phyloP scores from a whole-genome alignment of 1,139 yeast species.

The Pichia sp. region DNA sequence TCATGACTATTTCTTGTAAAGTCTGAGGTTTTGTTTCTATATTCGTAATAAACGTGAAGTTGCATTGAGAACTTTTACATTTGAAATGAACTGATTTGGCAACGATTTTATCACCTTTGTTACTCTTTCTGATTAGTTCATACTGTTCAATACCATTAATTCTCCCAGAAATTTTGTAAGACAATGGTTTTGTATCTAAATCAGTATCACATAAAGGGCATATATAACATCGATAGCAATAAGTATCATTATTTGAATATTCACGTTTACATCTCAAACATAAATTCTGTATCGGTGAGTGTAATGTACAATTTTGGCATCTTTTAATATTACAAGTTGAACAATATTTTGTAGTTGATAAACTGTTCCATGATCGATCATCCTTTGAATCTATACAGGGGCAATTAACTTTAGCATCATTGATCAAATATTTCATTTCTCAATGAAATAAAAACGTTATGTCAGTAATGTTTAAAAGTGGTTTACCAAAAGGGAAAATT shows the following conservation, averaged over 20 bases:
- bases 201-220: constrained; percentile 25
- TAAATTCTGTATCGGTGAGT: neutral
- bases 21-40: constrained; percentile 27
- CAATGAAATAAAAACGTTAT: neutral
- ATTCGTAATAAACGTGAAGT: constrained; percentile 26
- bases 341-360: constrained; percentile 21
- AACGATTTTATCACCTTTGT: constrained; percentile 11
- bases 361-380: constrained; percentile 8
- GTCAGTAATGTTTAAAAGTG: neutral
- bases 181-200: constrained; percentile 11
- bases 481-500: neutral
- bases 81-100: constrained; percentile 26
- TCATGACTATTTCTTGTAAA: constrained; percentile 19
- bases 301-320: constrained; percentile 21
- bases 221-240: constrained; percentile 25
- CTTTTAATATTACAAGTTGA: constrained; percentile 18
- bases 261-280: constrained; percentile 15
- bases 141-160: neutral
- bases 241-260: neutral
- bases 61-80: constrained; percentile 25
- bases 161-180: neutral
- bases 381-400: constrained; percentile 12
- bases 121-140: constrained; percentile 6
- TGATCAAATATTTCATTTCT: constrained; percentile 1
- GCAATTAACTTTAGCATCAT: constrained; percentile 5